phyloP scores from a whole-genome alignment of 1,284 basidiomycete genomes.

The Irpex lacteus region DNA sequence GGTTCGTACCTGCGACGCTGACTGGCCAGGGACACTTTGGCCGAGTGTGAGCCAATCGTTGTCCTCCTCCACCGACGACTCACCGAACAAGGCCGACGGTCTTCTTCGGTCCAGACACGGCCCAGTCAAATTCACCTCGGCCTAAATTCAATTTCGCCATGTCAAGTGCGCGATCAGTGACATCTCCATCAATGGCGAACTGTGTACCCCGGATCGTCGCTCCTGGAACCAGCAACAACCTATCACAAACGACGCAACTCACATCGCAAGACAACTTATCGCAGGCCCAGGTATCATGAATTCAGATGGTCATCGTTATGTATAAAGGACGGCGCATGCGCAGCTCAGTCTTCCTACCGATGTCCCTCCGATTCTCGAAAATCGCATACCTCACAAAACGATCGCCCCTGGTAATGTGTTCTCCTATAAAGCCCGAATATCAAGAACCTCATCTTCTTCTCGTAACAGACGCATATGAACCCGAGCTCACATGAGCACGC shows the following conservation, averaged over 20 bases:
- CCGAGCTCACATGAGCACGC: background rate
- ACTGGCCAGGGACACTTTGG: background rate
- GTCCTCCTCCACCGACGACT: background rate
- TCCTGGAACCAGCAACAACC: background rate
- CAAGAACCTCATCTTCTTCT: background rate
- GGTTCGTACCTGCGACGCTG: background rate
- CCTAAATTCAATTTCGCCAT: slow-evolving; percentile 1
- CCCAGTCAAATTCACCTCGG: slow-evolving; percentile 1
- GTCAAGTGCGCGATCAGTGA: background rate
- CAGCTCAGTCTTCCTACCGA: background rate
- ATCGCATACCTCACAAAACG: background rate
- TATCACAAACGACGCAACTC: background rate
- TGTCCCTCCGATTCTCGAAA: background rate
- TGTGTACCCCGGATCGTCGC: background rate
- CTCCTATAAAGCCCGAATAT: background rate
- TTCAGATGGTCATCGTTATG: background rate
- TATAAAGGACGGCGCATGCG: background rate
- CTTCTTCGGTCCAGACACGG: background rate
- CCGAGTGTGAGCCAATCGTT: background rate
- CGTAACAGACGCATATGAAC: background rate
- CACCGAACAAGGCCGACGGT: slow-evolving; percentile 7
- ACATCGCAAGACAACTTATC: background rate
- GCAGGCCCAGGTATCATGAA: too few relatives aligned
- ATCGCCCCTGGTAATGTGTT: background rate
- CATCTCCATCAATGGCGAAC: background rate